Evolutionary conservation across 2,329 filamentous ascomycete species (phyloP), one percentile per base, ranked within the genome.

Genomic region (Lachnellula arida): DNA sequence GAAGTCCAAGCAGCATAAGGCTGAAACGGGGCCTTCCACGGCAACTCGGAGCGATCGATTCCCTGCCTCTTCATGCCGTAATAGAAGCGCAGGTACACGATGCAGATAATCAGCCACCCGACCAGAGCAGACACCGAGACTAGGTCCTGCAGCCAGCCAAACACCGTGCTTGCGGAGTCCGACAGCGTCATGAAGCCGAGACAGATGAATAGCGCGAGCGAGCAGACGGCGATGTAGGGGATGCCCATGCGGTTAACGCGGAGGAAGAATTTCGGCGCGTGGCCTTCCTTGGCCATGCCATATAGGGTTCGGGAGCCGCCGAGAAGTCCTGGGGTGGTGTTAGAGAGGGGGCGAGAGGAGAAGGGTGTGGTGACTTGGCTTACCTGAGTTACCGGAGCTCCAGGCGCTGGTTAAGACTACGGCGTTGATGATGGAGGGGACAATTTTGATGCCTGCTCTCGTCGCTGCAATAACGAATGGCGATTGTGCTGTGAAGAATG

Each of bases 401-500:
- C 83, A 86, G 0, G 85, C 87, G 0, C 84, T 87, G 0, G 85
- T 88, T 62, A 91, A 77, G 63, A 92, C 86, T 34, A 91, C 78
- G 37, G 86, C 87, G 68, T 93, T 93, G 71, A 93, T 86, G 52
- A 93, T 81, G 7, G 82, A 84, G 0, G 87, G 85, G 4, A 92
- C 80, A 3, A 80, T 85, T 8, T 77, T 78, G 56, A 92, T 85
- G 1, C 85, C 84, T 1, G 87, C 87, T 19, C 82, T 80, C 9
- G 80, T 77, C 42, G 87, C 84, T 17, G 88, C 88, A 60, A 92
- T 88, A 55, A 92, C 87, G 65, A 86, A 89, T 12, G 86, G 87
- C 2, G 71, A 75, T 64, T 32, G 28, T 32, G 28, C 28, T 32
- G 28, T 11, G 28, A 32, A 32, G 28, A 32, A 11, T 4, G 4